A percentile compares a stretch with the other conserved stretches of the same genome.
phyloP scores from a whole-genome alignment of 2,329 filamentous ascomycete species.

The Epichloe sylvatica region DNA sequence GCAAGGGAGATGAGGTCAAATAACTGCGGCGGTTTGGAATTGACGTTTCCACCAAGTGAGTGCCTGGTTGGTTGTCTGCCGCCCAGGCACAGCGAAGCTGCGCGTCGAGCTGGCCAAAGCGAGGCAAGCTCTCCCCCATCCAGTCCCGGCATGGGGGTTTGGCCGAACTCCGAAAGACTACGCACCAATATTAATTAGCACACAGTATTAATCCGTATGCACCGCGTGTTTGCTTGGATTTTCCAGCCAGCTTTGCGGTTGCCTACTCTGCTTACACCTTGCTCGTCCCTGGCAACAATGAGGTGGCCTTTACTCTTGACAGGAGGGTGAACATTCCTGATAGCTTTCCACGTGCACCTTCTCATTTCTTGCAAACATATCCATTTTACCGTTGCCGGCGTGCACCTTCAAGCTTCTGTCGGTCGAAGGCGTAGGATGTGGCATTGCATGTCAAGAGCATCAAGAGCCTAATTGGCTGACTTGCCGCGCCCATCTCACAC shows the following conservation, averaged over 20 bases:
- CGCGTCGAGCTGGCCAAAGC: constrained; percentile 21
- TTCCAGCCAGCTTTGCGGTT: background rate
- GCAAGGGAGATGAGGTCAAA: constrained; percentile 4
- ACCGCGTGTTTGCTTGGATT: background rate
- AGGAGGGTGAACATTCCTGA: constrained; percentile 10
- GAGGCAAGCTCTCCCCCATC: background rate
- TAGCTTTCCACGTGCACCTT: constrained; percentile 8
- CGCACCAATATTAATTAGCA: background rate
- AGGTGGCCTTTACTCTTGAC: constrained; percentile 18
- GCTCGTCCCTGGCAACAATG: constrained; percentile 10
- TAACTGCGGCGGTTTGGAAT: constrained; percentile 19
- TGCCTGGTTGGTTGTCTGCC: constrained; percentile 12
- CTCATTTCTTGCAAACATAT: constrained; percentile 2
- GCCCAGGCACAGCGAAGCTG: constrained; percentile 25
- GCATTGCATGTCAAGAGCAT: background rate
- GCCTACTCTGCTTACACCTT: constrained; percentile 1
- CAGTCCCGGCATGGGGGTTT: constrained; percentile 13
- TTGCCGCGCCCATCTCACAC: background rate
- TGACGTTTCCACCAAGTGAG: constrained; percentile 17
- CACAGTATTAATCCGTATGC: too few species aligned
- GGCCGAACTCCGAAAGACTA: constrained; percentile 11
- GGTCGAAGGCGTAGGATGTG: constrained; percentile 3
- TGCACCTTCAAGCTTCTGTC: background rate
- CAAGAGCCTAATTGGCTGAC: constrained; percentile 1
- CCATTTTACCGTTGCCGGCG: background rate